Percentiles rank a stretch among this genome's conserved stretches.
phyloP scores from a whole-genome alignment of 768 basidiomycete genomes.

The Trichaptum fuscoviolaceum region DNA sequence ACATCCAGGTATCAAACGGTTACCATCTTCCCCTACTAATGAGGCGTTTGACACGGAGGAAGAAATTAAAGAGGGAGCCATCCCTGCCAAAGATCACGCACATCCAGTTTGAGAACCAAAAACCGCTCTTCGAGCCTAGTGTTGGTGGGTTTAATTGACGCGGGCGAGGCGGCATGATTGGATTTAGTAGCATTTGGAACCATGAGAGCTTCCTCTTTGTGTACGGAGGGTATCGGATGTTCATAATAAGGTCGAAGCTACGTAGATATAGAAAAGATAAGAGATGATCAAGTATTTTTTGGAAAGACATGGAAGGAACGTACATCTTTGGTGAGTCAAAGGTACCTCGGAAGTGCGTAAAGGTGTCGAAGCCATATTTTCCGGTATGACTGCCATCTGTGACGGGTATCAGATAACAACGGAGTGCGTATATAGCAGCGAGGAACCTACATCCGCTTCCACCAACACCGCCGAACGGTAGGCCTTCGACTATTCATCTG shows the following conservation, averaged over 20 bases:
- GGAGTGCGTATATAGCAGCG: neutral
- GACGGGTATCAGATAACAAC: slow-evolving; percentile 12
- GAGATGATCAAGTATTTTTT: no score
- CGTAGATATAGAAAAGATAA: no score
- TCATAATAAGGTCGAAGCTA: slow-evolving; percentile 15
- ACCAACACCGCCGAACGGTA: slow-evolving; percentile 16
- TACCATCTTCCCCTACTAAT: neutral
- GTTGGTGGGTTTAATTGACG: neutral
- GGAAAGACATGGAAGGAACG: neutral
- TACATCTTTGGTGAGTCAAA: slow-evolving; percentile 12
- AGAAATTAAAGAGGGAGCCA: neutral
- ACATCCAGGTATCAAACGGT: neutral
- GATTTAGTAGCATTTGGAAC: neutral
- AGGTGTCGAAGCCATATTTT: slow-evolving; percentile 22
- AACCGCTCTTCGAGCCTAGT: neutral
- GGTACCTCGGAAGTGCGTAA: slow-evolving; percentile 17
- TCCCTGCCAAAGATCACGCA: neutral
- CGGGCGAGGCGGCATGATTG: neutral
- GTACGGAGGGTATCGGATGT: slow-evolving; percentile 19
- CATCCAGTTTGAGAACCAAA: neutral
- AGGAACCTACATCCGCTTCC: slow-evolving; percentile 17
- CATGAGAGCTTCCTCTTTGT: slow-evolving; percentile 2
- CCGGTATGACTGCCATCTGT: slow-evolving; percentile 20
- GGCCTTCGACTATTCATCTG: slow-evolving; percentile 6
- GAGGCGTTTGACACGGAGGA: neutral